Evolutionary conservation across 257 asterid species (phyloP).

Genomic region (Solanum tacnaense): DNA sequence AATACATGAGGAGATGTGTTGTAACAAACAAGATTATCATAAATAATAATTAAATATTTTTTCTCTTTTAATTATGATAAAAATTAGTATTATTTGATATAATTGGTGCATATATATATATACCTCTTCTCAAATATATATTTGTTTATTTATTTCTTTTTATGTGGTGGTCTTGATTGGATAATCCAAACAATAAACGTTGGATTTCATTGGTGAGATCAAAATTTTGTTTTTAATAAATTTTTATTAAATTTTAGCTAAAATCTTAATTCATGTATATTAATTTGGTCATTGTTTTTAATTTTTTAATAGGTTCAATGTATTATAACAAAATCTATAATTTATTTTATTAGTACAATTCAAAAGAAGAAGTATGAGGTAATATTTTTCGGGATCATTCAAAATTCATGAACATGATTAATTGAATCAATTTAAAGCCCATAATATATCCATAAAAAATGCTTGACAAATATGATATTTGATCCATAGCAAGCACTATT

Average conservation of each 20-base stretch:
- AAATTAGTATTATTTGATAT: not conserved
- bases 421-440: not conserved
- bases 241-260: no score
- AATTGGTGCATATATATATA: not conserved
- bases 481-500: slow-evolving; percentile 8
- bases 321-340: slow-evolving; percentile 14
- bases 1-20: not conserved
- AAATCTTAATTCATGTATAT: no score
- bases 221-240: no score
- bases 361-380: slow-evolving; percentile 13
- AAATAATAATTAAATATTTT: not conserved
- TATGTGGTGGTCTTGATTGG: no score
- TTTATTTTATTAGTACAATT: slow-evolving; percentile 10
- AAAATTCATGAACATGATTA: not conserved
- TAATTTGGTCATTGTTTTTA: no score
- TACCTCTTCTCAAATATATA: not conserved
- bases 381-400: not conserved
- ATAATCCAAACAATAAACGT: no score
- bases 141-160: no score
- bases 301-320: slow-evolving; percentile 6
- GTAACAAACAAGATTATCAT: not conserved
- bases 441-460: not conserved
- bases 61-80: not conserved
- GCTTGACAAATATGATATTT: slow-evolving; percentile 2
- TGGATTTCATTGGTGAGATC: no score